Base-by-base conservation (phyloP, 2,329 filamentous ascomycete genomes). In the Pseudopyricularia cyperi region DNA sequence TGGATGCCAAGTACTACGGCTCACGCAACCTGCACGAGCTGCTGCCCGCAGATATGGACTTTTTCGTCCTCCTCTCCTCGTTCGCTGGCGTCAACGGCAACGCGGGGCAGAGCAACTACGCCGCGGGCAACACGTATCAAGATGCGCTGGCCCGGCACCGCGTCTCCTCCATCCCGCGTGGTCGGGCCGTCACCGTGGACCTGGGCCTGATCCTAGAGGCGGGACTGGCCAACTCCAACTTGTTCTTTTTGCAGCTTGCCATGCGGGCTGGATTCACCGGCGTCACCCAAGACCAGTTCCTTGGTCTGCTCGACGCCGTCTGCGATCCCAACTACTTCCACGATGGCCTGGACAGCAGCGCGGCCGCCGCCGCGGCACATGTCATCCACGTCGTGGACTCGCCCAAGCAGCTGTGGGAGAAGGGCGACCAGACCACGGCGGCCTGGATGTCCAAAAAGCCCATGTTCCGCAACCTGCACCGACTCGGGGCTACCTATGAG, bases 191-290 rank as follows among this genome's bases (percentile, higher is more conserved):
- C 9, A 56, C 55, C 1, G 17, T 63, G 1, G 59, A 62, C 46
- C 46, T 62, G 1, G 58, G 61, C 14, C 53, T 55, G 48, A 58
- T 62, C 8, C 22, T 39, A 0, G 35, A 34, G 14, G 48, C 37
- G 2, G 75, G 75, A 1, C 78, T 79, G 74, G 68, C 34, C 34
- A 35, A 35, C 34, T 12, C 14, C 34, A 35, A 35, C 14, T 35
- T n/a, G n/a, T n/a, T n/a, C n/a, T n/a, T n/a, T n/a, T n/a, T n/a
- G n/a, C n/a, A n/a, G n/a, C n/a, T n/a, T n/a, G n/a, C n/a, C n/a
- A n/a, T 30, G 28, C 28, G 28, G 28, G 28, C 28, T 30, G 17
- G n/a, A 2, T 7, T 9, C 35, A 19, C 7, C 35, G 35, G 35
- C n/a, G 9, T 39, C 2, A n/a, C 9, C 15, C n/a, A 39, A 7